Evolutionary conservation across 768 basidiomycete genomes (phyloP), one percentile per base, ranked within the genome.

Genomic region (Pleurotus ostreatus): DNA sequence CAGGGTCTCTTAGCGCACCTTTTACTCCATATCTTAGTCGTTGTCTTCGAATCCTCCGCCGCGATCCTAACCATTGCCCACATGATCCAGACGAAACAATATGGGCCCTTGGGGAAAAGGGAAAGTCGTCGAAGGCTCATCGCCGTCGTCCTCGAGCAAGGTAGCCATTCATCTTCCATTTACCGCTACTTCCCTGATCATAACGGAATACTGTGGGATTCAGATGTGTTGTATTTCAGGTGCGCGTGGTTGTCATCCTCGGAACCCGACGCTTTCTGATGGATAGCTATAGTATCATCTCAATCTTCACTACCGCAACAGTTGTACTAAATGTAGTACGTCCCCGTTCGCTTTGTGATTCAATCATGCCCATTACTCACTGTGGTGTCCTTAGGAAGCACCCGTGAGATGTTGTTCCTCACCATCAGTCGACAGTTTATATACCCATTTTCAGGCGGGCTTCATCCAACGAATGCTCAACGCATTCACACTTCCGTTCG

Each of bases 141-240:
- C 43, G 63, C 63, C 40, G 43, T 70, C 5, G 30, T 68, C 9
- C 62, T 68, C 11, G 64, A 70, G 39, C 67, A 70, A 62, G 68
- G 68, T 66, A 20, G 13, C 46, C 20, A 8, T 18, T 34, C 15
- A 13, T 22, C 11, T 9, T 30, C 30, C 30, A 30, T 9, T 9
- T 11, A 2, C 12, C 26, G 13, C 12, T 7, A 26, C 26, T 34
- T 34, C 15, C 12, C n/a, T n/a, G 15, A 12, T 13, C 0, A 5
- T 15, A 18, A 22, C 25, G 53, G 30, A 9, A 43, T 30, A 23
- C 22, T 39, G 23, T 38, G 34, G 12, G 30, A 30, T 30, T 30
- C 20, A 69, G 67, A 67, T 15, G 55, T 68, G 7, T 40, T 69
- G 16, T 69, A 68, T 55, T 69, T 69, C 52, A 64, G 62, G 69